Evolutionary conservation across 2,329 filamentous ascomycete genomes (phyloP).

Genomic region (Calonectria multiphialidica): DNA sequence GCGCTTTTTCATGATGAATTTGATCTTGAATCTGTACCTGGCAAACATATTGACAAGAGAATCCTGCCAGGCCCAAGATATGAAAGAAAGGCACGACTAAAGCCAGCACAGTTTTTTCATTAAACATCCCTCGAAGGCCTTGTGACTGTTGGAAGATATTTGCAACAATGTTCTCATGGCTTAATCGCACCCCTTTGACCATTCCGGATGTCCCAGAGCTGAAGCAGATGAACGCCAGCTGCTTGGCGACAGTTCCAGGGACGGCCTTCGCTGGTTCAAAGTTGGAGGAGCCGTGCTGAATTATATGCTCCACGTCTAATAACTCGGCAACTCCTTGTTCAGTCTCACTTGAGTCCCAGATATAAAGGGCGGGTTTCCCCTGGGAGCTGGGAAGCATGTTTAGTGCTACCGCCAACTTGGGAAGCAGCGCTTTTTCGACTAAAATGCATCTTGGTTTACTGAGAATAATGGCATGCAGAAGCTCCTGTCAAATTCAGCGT

Average conservation of each 20-base stretch:
- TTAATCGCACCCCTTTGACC: conserved; percentile 13
- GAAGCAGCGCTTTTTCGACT: conserved; percentile 7
- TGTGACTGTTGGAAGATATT: conserved; percentile 20
- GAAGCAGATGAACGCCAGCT: conserved; percentile 16
- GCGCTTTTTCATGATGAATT: neutral
- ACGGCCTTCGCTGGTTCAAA: neutral
- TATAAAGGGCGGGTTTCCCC: neutral
- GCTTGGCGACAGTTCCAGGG: neutral
- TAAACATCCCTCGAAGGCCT: conserved; percentile 13
- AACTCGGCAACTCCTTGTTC: neutral
- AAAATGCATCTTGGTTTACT: neutral
- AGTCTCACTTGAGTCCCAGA: conserved; percentile 1
- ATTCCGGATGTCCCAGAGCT: conserved; percentile 17
- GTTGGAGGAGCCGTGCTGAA: neutral
- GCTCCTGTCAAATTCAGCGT: neutral
- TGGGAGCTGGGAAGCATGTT: neutral
- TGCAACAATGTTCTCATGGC: conserved; percentile 14
- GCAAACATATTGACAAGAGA: conserved; percentile 15
- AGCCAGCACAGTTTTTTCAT: neutral
- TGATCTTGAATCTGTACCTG: neutral
- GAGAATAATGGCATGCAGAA: neutral
- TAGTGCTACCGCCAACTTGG: neutral
- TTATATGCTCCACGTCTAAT: neutral
- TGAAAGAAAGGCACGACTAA: conserved; percentile 21
- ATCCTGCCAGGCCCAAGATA: conserved; percentile 8